Conservation (phyloP, 805 yeast genomes). For the Starmerella stigmatis region DNA sequence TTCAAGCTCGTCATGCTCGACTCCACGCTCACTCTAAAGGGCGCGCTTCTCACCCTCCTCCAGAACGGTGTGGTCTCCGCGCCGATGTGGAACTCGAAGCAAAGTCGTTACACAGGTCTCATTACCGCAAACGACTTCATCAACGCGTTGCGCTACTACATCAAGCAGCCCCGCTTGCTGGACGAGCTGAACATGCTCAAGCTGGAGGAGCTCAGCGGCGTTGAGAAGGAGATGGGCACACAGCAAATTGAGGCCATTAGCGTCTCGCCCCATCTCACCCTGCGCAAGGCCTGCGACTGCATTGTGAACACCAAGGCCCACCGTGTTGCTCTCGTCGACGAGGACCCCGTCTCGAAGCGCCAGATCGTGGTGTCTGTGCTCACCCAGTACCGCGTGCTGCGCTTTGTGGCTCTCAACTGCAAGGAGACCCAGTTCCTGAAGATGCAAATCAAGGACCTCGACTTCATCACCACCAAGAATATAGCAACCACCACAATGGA, state of each 20-base stretch:
- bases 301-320: slow-evolving; percentile 84
- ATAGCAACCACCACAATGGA: slow-evolving; percentile 77
- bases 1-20: slow-evolving; percentile 88
- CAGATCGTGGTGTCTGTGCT: slow-evolving; percentile 92
- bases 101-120: slow-evolving; percentile 86
- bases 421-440: slow-evolving; percentile 79
- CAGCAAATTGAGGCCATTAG: slow-evolving; percentile 76
- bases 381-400: slow-evolving; percentile 90
- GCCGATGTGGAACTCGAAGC: slow-evolving; percentile 88
- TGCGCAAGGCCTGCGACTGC: slow-evolving; percentile 85
- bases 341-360: slow-evolving; percentile 81
- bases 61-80: slow-evolving; percentile 95
- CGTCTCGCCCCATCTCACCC: slow-evolving; percentile 79
- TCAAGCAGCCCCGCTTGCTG: slow-evolving; percentile 73
- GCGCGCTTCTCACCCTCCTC: slow-evolving; percentile 75
- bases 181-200: slow-evolving; percentile 80
- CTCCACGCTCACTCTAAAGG: slow-evolving; percentile 78
- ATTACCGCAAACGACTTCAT: slow-evolving; percentile 86
- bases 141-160: slow-evolving; percentile 88
- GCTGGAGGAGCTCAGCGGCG: slow-evolving; percentile 71
- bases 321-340: slow-evolving; percentile 88
- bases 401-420: slow-evolving; percentile 92
- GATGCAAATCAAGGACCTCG: slow-evolving; percentile 61
- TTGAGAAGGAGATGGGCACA: slow-evolving; percentile 79
- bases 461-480: slow-evolving; percentile 41